Conservation (phyloP, 192 early-diverging fungal species). For the Linnemannia elongata region DNA sequence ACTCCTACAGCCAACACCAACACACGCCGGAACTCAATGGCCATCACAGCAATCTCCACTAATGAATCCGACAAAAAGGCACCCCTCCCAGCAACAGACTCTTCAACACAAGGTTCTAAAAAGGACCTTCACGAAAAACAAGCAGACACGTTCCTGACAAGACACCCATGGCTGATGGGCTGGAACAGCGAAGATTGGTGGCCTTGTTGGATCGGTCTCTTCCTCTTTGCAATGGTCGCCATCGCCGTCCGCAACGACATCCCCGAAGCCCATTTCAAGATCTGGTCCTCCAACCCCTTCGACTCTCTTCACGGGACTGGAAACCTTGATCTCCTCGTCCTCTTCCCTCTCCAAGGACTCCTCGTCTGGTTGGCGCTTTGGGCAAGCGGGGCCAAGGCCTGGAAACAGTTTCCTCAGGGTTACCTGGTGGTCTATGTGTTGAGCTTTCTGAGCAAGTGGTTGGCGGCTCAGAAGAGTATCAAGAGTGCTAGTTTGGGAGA, state of each 20-base stretch:
- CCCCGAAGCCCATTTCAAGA: constrained; percentile 49
- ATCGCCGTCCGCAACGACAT: constrained; percentile 51
- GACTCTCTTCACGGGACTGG: constrained; percentile 45
- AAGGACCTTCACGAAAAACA: background rate
- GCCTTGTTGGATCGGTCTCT: constrained; percentile 64
- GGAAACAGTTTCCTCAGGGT: constrained; percentile 53
- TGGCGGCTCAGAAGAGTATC: constrained; percentile 56
- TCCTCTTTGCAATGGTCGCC: constrained; percentile 59
- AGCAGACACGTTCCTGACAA: background rate
- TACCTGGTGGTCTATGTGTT: constrained; percentile 56
- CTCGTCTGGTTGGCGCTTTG: constrained; percentile 58
- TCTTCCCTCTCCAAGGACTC: constrained; percentile 57
- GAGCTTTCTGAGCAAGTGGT: constrained; percentile 59
- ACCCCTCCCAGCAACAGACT: background rate
- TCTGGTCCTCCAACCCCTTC: constrained; percentile 59
- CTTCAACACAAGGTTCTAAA: background rate
- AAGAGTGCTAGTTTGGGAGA: constrained; percentile 59
- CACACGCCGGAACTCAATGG: background rate
- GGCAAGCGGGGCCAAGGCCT: constrained; percentile 28
- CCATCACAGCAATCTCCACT: background rate
- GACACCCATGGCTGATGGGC: constrained; percentile 54
- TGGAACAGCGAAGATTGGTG: constrained; percentile 68
- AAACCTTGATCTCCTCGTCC: constrained; percentile 56
- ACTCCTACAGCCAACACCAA: background rate
- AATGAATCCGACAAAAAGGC: background rate